phyloP scores from a whole-genome alignment of 202 grass and related monocot species.

The Setaria viridis region DNA sequence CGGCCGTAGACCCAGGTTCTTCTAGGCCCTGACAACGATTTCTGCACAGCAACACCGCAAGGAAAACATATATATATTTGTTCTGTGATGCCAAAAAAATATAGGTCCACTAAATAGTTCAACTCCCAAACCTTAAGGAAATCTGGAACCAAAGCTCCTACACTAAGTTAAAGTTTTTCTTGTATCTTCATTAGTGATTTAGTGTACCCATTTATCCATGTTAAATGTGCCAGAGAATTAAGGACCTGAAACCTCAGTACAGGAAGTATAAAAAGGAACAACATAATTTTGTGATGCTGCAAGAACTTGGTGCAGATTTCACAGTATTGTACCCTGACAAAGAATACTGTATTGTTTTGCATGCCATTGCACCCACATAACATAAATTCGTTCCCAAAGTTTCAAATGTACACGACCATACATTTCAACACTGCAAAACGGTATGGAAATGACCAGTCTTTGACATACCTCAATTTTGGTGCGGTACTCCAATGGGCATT shows the following conservation, averaged over 20 bases:
- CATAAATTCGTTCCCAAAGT: neutral
- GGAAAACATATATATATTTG: neutral
- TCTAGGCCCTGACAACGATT: constrained; percentile 62
- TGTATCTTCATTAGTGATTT: neutral
- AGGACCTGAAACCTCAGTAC: neutral
- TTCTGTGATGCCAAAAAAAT: neutral
- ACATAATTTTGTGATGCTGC: neutral
- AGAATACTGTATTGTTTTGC: neutral
- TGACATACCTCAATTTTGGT: constrained; percentile 83
- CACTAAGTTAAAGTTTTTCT: neutral
- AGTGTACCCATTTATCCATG: neutral
- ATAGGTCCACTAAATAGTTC: neutral
- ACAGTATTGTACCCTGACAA: neutral
- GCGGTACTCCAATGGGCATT: constrained; percentile 77
- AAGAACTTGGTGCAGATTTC: neutral
- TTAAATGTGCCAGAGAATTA: neutral
- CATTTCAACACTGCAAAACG: neutral
- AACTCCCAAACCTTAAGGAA: constrained; percentile 18
- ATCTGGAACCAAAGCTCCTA: constrained; percentile 2
- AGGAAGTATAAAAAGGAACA: neutral
- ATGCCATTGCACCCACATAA: neutral
- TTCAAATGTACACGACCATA: neutral
- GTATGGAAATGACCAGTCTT: neutral
- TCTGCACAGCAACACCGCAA: constrained; percentile 53
- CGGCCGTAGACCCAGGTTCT: constrained; percentile 90